Base-by-base conservation (phyloP, 306 rosid species). In the Acacia confusa region DNA sequence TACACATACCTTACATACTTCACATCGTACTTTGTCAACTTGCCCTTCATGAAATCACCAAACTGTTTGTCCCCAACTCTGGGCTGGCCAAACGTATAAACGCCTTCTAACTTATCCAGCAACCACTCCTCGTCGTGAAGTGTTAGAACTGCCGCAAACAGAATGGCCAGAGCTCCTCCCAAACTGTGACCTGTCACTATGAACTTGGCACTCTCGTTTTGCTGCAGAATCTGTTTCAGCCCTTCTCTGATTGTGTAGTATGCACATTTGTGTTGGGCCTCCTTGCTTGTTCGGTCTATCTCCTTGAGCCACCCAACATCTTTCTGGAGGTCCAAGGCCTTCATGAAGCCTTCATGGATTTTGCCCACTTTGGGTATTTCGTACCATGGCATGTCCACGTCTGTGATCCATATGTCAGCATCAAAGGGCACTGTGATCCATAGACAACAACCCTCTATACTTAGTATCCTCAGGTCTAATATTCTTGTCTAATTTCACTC, bases 181-280 rank as follows among this genome's bases (percentile, higher is more conserved):
- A 95, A 86, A 30, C 95, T 92, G 64, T 95, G 97, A 22, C 95
- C 99, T n/a, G 95, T 86, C 41, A 95, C 0, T 68, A 95, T 88
- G 70, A 92, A 90, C 63, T 86, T 91, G 6, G 97, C 95, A 9
- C 50, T 83, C 58, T 77, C 55, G 50, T 91, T 88, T 77, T 69
- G 44, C 74, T 60, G 38, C 65, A 93, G 47, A 44, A 85, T 61
- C 10, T 52, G 76, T 78, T 72, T 86, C 13, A 95, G 73, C 63
- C 43, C 55, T 76, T 86, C 40, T 66, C 90, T 89, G 79, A 95
- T 64, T 34, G 80, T 40, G 57, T 92, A 92, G 81, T 92, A 92
- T 22, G 95, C 98, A 36, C 43, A 90, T 4, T 20, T 45, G 4
- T 79, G 83, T 1, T 53, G 69, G 75, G 36, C 22, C n/a, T 24